These are phyloP conservation scores for Wickerhamiella sergipiensis DNA, from an alignment of 805 yeast species.

Conservation along the genomic window DNA sequence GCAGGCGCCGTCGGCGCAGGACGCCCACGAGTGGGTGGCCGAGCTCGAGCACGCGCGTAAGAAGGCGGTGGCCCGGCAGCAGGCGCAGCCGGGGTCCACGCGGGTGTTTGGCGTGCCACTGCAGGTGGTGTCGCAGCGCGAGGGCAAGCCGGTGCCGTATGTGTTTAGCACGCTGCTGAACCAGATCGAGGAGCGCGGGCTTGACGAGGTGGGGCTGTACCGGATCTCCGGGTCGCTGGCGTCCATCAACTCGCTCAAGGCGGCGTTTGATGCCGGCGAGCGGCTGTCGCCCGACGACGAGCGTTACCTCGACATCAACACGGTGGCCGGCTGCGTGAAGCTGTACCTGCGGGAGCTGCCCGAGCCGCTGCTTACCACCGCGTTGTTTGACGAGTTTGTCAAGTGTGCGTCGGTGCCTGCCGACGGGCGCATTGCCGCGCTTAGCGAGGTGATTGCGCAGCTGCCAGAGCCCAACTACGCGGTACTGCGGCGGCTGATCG, in stretches of 20 bases:
- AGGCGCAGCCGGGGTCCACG: conserved; percentile 20
- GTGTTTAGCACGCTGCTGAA: conserved; percentile 52
- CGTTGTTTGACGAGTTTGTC: conserved; percentile 44
- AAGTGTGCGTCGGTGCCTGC: conserved; percentile 19
- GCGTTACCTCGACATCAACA: conserved; percentile 66
- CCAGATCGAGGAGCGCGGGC: conserved; percentile 74
- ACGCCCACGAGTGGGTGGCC: conserved; percentile 63
- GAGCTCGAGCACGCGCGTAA: conserved; percentile 8
- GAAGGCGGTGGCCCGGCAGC: conserved; percentile 4
- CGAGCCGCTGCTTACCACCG: conserved; percentile 61
- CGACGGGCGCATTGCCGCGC: conserved; percentile 12
- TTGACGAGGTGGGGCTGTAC: conserved; percentile 84
- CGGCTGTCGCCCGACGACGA: conserved; percentile 35
- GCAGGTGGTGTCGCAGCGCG: conserved; percentile 59
- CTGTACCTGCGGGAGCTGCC: conserved; percentile 75
- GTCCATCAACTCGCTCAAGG: conserved; percentile 39
- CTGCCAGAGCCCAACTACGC: conserved; percentile 58
- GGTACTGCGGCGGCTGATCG: conserved; percentile 49
- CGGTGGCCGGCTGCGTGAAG: conserved; percentile 79
- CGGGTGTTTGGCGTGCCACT: conserved; percentile 81
- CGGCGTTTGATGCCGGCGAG: conserved; percentile 40
- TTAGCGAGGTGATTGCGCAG: conserved; percentile 25
- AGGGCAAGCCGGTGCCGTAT: conserved; percentile 45
- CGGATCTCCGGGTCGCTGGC: conserved; percentile 57
- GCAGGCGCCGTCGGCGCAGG: conserved; percentile 50